These are phyloP conservation scores for Pyricularia grisea DNA, from an alignment of 2,329 filamentous ascomycete genomes.

Conservation along the genomic window DNA sequence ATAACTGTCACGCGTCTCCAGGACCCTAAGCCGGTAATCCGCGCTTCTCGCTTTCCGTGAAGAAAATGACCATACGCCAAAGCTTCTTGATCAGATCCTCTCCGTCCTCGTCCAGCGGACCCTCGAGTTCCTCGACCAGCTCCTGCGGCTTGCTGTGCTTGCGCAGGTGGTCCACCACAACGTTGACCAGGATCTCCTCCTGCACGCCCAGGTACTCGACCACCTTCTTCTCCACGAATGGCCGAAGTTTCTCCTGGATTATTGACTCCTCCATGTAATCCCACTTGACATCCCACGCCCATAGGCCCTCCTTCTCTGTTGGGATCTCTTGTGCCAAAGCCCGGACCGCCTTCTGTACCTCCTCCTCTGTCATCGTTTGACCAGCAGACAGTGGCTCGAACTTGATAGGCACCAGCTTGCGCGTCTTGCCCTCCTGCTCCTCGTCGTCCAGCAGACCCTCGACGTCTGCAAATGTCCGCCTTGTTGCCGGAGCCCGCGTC, in stretches of 20 bases:
- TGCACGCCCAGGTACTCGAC: slow-evolving; percentile 94
- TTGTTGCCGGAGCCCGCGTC: slow-evolving; percentile 44
- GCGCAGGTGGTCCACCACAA: slow-evolving; percentile 79
- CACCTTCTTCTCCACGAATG: slow-evolving; percentile 97
- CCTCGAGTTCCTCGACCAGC: slow-evolving; percentile 75
- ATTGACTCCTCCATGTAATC: slow-evolving; percentile 75
- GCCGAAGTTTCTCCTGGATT: slow-evolving; percentile 76
- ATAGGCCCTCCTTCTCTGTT: slow-evolving; percentile 73
- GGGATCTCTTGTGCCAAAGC: slow-evolving; percentile 87
- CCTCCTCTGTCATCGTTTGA: slow-evolving; percentile 65
- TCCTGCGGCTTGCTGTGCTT: slow-evolving; percentile 67
- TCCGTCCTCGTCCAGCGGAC: slow-evolving; percentile 89
- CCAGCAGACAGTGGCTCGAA: slow-evolving; percentile 60
- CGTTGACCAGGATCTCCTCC: slow-evolving; percentile 89
- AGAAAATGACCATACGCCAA: slow-evolving; percentile 98
- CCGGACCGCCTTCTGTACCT: slow-evolving; percentile 71
- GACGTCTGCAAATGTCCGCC: slow-evolving; percentile 84
- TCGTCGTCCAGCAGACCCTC: slow-evolving; percentile 93
- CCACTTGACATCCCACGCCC: slow-evolving; percentile 92
- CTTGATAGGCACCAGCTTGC: slow-evolving; percentile 73
- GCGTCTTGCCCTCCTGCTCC: slow-evolving; percentile 62
- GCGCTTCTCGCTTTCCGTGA: slow-evolving; percentile 86
- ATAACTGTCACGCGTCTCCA: neutral
- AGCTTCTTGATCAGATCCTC: slow-evolving; percentile 92
- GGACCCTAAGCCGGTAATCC: slow-evolving; percentile 57